Evolutionary conservation across 306 rosid species (phyloP).

Genomic region (Citrullus mucosospermus): DNA sequence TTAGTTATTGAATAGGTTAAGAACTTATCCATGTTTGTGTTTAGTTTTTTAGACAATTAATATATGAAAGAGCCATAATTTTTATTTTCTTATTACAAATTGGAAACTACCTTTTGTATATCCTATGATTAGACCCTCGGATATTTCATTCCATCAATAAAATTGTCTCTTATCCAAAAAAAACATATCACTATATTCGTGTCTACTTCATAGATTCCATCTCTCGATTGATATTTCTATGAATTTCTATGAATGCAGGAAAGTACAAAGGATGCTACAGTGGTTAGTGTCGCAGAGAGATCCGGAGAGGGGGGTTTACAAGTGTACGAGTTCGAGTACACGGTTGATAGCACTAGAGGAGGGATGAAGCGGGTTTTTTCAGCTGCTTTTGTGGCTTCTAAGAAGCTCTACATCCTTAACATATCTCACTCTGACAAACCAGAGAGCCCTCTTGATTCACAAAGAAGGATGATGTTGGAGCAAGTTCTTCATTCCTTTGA

Average conservation of each 20-base stretch:
- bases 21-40: too few species aligned
- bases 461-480: constrained; percentile 28
- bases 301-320: constrained; percentile 47
- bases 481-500: constrained; percentile 44
- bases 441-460: constrained; percentile 56
- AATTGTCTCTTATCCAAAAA: too few species aligned
- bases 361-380: constrained; percentile 77
- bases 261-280: constrained; percentile 72
- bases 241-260: constrained; percentile 29
- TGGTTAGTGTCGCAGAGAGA: constrained; percentile 56
- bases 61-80: too few species aligned
- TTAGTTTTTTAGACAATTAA: too few species aligned
- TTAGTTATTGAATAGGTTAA: too few species aligned
- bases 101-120: too few species aligned
- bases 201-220: neutral
- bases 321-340: constrained; percentile 75
- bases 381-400: constrained; percentile 80
- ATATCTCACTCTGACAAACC: constrained; percentile 71
- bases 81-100: too few species aligned
- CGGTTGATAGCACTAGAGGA: constrained; percentile 71
- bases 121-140: too few species aligned
- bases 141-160: too few species aligned
- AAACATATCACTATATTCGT: too few species aligned
- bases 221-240: neutral
- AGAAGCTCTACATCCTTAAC: constrained; percentile 78